Percentiles rank a stretch among this genome's conserved stretches.
These are phyloP conservation scores for Astrothelium subdiscretum DNA, from an alignment of 495 filamentous ascomycete species.

Conservation along the genomic window DNA sequence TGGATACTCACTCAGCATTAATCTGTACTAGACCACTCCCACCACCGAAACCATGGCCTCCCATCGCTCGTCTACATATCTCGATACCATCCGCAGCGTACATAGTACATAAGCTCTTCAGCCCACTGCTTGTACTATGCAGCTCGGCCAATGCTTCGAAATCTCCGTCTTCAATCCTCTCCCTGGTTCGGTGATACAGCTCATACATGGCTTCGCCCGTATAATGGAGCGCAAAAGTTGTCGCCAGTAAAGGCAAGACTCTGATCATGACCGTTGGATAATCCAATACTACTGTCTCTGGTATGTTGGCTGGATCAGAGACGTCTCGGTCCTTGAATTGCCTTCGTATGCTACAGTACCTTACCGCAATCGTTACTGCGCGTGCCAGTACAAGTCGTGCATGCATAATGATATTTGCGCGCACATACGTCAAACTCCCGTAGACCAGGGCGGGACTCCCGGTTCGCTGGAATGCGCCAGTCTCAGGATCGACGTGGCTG, in stretches of 20 bases:
- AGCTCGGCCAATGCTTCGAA: constrained; percentile 34
- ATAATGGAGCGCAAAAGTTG: constrained; percentile 40
- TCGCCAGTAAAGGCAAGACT: constrained; percentile 37
- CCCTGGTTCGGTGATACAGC: constrained; percentile 29
- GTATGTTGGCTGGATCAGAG: constrained; percentile 15
- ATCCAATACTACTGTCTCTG: constrained; percentile 36
- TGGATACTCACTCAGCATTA: constrained; percentile 28
- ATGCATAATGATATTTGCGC: constrained; percentile 37
- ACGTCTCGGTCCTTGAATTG: constrained; percentile 39
- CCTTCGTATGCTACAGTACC: constrained; percentile 33
- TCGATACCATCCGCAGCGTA: constrained; percentile 40
- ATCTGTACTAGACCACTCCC: constrained; percentile 36
- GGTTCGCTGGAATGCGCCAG: constrained; percentile 30
- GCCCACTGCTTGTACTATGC: constrained; percentile 37
- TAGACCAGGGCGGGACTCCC: constrained; percentile 35
- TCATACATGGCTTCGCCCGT: constrained; percentile 34
- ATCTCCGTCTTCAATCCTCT: constrained; percentile 32
- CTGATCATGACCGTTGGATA: constrained; percentile 40
- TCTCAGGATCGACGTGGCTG: constrained; percentile 31
- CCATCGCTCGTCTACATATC: constrained; percentile 37
- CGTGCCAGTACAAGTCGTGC: constrained; percentile 36
- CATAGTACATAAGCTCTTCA: constrained; percentile 40
- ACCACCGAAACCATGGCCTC: constrained; percentile 40
- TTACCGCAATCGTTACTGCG: constrained; percentile 37
- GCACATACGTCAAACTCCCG: constrained; percentile 36